phyloP scores from a whole-genome alignment of 2,329 filamentous ascomycete species.

The Tolypocladium amazonense region DNA sequence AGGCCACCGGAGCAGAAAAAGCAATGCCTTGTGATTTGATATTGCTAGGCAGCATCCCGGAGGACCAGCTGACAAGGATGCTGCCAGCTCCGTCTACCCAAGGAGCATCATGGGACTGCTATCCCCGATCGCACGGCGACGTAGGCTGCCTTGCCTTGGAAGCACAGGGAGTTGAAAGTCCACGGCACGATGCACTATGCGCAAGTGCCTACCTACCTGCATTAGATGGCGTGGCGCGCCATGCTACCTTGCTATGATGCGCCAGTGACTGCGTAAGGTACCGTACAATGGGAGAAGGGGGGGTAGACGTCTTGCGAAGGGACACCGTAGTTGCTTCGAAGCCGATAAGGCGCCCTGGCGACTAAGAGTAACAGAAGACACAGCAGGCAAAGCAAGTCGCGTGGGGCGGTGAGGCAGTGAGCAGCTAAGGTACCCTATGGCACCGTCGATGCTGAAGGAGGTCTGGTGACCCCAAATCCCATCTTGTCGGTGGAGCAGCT shows the following conservation, averaged over 20 bases:
- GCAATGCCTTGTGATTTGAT: background rate
- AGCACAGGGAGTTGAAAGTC: background rate
- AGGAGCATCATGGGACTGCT: background rate
- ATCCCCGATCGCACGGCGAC: background rate
- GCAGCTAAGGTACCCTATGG: background rate
- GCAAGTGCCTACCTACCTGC: no score
- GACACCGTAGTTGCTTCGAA: background rate
- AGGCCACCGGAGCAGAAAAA: background rate
- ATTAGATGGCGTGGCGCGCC: background rate
- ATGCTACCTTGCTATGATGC: background rate
- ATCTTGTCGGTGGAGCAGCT: background rate
- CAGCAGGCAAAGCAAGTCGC: background rate
- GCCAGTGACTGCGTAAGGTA: no score
- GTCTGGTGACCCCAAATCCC: background rate
- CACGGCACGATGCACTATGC: background rate
- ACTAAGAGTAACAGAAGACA: background rate
- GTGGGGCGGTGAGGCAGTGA: background rate
- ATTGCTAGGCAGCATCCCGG: background rate
- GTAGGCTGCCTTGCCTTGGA: background rate
- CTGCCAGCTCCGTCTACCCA: background rate
- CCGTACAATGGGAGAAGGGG: background rate
- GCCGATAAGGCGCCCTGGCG: no score
- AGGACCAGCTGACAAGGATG: background rate
- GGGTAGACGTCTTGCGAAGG: background rate
- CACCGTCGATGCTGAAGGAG: background rate